Evolutionary conservation across 2,329 filamentous ascomycete genomes (phyloP), one percentile per base, ranked within the genome.

Genomic region (Neonectria sp.): DNA sequence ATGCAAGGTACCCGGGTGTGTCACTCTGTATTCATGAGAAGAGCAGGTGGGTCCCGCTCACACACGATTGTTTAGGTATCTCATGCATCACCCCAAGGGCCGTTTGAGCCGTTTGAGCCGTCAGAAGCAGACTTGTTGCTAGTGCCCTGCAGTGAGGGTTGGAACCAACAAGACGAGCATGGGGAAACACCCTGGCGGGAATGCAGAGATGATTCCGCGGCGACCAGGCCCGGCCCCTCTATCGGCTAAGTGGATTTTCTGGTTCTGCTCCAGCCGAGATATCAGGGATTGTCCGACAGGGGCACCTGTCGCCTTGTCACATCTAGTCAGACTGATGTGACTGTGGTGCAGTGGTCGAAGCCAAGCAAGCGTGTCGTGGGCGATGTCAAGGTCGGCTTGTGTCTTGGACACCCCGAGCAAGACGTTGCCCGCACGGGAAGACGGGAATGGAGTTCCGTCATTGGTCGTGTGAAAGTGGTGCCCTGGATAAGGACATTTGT

Each of bases 1-100:
- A 71, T 75, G 73, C 68, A 75, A 75, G 72, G 73, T 68, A 75
- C 72, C 37, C 59, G 60, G 58, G 59, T 15, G 48, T 68, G 58
- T 65, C 61, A 65, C 60, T 52, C 51, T 56, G n/a, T 37, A 53
- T 48, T 40, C 40, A 55, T 51, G 60, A 60, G 63, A 45, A 55
- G 33, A 66, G 61, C 31, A 60, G 65, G 65, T 67, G 69, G 56
- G 59, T 55, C 53, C 58, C 55, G 65, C 48, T 52, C 55, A 61
- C 65, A 68, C 60, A 63, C 52, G 49, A 62, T 57, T 65, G 63
- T 68, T 72, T 69, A 55, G 67, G 67, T 55, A 58, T 61, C 51
- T 60, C 62, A 68, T 53, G 52, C 63, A 59, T 61, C 55, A 63
- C 45, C 52, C 46, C 49, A 52, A 56, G 37, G 61, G 55, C 63